Base-by-base conservation (phyloP, 1,284 basidiomycete species). In the Puccinia hordei region DNA sequence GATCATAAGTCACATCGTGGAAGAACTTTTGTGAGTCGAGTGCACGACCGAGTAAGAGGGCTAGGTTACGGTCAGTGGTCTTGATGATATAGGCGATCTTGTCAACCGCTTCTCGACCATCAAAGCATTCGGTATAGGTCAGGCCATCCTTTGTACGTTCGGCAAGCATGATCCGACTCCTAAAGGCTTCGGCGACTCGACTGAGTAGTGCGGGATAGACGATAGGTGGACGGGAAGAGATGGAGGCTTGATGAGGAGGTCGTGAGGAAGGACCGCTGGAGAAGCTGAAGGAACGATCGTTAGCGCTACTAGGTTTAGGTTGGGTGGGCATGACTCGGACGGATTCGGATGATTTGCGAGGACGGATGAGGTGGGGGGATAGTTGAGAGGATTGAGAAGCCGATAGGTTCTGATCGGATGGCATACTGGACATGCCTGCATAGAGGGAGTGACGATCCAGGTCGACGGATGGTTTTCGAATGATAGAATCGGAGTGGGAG, bases 21-120 rank as follows among this genome's bases (percentile, higher is more conserved):
- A 99, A 99, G 87, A 96, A 98, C 87, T 98, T 99, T 87, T 99
- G 97, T 17, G 95, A 93, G 85, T 99, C 97, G 79, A 99, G 88
- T 6, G 96, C 95, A 69, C 97, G 90, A 17, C 97, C 97, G 13
- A 99, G 89, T 2, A 99, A 88, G 65, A 99, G 87, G 4, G 97
- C 97, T 30, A 99, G 89, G 86, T 98, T 98, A 24, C 97, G 90
- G 86, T 99, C 97, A 8, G 94, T 94, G 2, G 96, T 99, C 87
- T 95, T 96, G 89, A 98, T 98, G 86, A 99, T 96, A 85, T 95
- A 94, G 24, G 94, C 92, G 83, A 99, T 93, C 86, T 93, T 92
- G 86, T 96, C 93, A 44, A 99, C 96, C 0, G 97, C 97, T 84
- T 97, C 93, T 22, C 94, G 91, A 1, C 97, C 97, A 85, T 98